Percentiles rank a stretch among this genome's conserved stretches.
Evolutionary conservation across 768 basidiomycete species (phyloP).

Genomic region (Candolleomyces efflorescens): DNA sequence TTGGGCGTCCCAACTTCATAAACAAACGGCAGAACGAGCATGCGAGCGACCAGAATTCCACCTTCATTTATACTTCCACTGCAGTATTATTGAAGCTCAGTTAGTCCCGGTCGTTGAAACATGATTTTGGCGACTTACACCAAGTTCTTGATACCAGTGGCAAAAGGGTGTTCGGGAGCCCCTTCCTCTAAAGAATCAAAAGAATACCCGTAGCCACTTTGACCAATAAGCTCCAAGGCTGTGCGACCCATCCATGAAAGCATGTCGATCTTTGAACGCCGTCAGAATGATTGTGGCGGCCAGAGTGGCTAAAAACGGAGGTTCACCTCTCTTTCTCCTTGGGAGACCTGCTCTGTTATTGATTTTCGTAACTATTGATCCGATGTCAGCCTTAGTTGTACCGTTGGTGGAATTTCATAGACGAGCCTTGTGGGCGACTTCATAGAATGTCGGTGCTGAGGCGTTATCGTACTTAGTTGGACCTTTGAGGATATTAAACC

Average conservation of each 20-base stretch:
- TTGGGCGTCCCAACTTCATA: conserved; percentile 19
- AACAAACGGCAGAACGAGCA: conserved; percentile 14
- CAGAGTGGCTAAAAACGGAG: not conserved
- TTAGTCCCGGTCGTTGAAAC: not conserved
- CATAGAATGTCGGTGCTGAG: conserved; percentile 34
- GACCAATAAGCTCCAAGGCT: conserved; percentile 46
- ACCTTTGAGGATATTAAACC: not conserved
- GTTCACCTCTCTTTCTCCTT: conserved; percentile 11
- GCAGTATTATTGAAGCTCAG: not conserved
- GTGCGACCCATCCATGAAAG: conserved; percentile 35
- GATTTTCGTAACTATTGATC: conserved; percentile 17
- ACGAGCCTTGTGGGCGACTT: conserved; percentile 24
- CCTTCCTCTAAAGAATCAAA: conserved; percentile 36
- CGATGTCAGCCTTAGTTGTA: conserved; percentile 17
- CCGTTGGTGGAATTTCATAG: not conserved
- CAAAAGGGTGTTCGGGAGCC: conserved; percentile 25
- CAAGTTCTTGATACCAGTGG: conserved; percentile 25
- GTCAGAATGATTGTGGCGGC: not conserved
- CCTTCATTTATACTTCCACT: conserved; percentile 1
- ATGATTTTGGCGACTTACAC: conserved; percentile 19
- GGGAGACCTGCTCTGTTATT: not conserved
- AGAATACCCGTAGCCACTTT: conserved; percentile 42
- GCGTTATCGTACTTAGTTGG: not conserved
- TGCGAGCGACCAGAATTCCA: conserved; percentile 10
- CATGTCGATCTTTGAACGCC: conserved; percentile 25